Conservation (phyloP, 1,139 yeast species). For the Yamadazyma songkhlaensis region DNA sequence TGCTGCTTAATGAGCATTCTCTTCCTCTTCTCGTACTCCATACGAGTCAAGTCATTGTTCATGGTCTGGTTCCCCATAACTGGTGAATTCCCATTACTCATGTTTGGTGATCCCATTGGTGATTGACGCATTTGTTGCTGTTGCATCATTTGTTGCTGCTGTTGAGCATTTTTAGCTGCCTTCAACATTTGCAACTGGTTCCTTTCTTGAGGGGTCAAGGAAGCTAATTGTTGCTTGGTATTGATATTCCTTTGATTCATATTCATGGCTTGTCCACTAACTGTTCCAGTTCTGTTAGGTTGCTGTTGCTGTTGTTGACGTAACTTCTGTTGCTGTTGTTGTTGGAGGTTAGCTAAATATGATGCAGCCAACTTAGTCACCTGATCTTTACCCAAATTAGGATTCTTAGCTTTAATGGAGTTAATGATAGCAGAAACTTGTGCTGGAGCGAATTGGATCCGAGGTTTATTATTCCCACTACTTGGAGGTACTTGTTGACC, state of each 20-base stretch:
- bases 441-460: conserved; percentile 52
- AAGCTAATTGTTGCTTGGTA: conserved; percentile 25
- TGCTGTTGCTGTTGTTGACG: conserved; percentile 26
- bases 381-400: conserved; percentile 65
- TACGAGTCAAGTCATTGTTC: conserved; percentile 19
- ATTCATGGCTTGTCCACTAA: not conserved
- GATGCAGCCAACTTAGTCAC: conserved; percentile 72
- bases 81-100: conserved; percentile 15
- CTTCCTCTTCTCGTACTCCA: conserved; percentile 30
- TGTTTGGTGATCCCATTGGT: conserved; percentile 12
- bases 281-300: conserved; percentile 1
- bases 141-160: conserved; percentile 25
- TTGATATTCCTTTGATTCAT: conserved; percentile 5
- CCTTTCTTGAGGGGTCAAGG: conserved; percentile 36
- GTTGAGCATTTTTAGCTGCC: conserved; percentile 33
- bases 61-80: conserved; percentile 16
- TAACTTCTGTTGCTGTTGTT: conserved; percentile 41
- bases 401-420: conserved; percentile 68
- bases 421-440: conserved; percentile 70
- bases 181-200: conserved; percentile 37
- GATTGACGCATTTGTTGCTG: conserved; percentile 16
- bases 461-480: conserved; percentile 23
- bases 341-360: conserved; percentile 59
- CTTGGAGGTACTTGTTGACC: conserved; percentile 15
- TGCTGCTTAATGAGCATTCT: conserved; percentile 26